Evolutionary conservation across 805 yeast species (phyloP), one percentile per base, ranked within the genome.

Genomic region (Grigorovia yakushimaensis): DNA sequence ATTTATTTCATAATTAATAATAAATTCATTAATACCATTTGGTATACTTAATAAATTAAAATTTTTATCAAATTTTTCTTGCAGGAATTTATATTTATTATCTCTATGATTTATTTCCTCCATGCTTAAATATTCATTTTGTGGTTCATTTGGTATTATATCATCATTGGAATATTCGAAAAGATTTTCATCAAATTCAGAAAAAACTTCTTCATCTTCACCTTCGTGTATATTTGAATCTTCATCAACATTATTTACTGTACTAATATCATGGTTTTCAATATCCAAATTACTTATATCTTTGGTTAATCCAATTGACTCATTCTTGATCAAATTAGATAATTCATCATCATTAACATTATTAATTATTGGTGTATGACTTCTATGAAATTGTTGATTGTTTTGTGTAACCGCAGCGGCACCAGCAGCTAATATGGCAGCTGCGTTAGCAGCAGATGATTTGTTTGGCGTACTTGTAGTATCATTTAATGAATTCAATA

Each of bases 11-110:
- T 52, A 55, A 15, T 65, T 60, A 59, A 64, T 54, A n/a, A 64
- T 57, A 33, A 57, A 57, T 45, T 64, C 66, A 46, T 64, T 65
- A 13, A 64, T 59, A 46, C 68, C 68, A 45, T 60, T 55, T 15
- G 68, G 67, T 24, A 64, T 49, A 5, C 49, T 24, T 11, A 64
- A 40, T 15, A 61, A 45, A 22, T 56, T 60, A 40, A 47, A 51
- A 45, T 61, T 56, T 13, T 52, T 45, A 15, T 44, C 18, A 22
- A 54, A 53, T 13, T 38, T 46, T 13, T 47, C 42, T 43, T 53
- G 53, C 21, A 62, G 41, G 10, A 42, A 37, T 4, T 51, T 44
- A 21, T 39, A 50, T 10, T 46, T 41, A 8, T 44, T 43, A 2
- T 39, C 42, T 38, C 53, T 55, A 3, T 45, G 33, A 3, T 35